These are phyloP conservation scores for Breynia disticha DNA, from an alignment of 441 rosid species.

Conservation along the genomic window DNA sequence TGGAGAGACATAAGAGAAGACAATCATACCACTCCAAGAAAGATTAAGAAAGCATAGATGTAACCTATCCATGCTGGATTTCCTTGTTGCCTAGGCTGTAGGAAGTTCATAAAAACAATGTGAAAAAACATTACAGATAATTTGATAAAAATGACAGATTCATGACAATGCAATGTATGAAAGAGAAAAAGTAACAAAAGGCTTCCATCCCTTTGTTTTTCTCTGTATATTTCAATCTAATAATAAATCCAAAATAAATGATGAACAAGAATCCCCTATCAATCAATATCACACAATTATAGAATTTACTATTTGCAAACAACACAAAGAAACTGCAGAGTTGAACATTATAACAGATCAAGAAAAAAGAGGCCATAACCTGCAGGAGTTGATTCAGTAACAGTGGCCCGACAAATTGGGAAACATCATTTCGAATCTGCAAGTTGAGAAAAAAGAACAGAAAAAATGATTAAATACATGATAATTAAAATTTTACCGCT, in stretches of 20 bases:
- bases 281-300: conserved; percentile 1
- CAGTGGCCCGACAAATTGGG: conserved; percentile 97
- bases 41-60: conserved; percentile 69
- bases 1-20: conserved; percentile 2
- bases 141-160: not conserved
- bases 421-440: conserved; percentile 86
- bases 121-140: conserved; percentile 10
- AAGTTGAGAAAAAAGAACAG: conserved; percentile 10
- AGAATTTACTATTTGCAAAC: conserved; percentile 3
- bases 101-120: conserved; percentile 16
- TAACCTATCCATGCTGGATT: conserved; percentile 92
- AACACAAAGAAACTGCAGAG: not conserved
- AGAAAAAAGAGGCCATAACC: conserved; percentile 50
- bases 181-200: not conserved
- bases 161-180: not conserved
- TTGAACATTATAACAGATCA: no score
- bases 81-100: conserved; percentile 93
- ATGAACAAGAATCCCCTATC: not conserved
- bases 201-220: no score
- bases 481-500: not conserved
- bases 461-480: conserved; percentile 11
- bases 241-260: not conserved
- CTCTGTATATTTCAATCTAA: not conserved
- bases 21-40: conserved; percentile 70
- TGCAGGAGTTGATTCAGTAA: conserved; percentile 71